phyloP scores from a whole-genome alignment of 2,329 filamentous ascomycete genomes.

The Sarocladium kiliense region DNA sequence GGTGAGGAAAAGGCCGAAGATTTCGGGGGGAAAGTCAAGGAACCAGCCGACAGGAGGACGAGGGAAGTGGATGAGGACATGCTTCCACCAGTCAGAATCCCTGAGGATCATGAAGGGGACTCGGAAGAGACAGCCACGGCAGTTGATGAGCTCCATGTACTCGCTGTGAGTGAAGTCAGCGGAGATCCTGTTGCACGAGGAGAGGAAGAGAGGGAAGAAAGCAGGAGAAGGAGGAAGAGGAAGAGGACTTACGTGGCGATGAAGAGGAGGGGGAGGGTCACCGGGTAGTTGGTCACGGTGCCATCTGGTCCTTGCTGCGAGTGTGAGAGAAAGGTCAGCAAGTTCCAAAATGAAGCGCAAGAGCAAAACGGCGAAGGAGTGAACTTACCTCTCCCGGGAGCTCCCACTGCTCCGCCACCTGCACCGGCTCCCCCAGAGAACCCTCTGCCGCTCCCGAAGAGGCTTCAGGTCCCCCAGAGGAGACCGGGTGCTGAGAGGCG shows the following conservation, averaged over 20 bases:
- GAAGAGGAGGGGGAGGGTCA: no score
- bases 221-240: neutral
- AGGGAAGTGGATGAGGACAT: neutral
- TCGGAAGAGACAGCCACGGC: neutral
- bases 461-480: no score
- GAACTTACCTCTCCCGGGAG: neutral
- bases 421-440: no score
- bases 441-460: no score
- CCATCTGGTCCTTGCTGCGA: no score
- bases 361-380: neutral
- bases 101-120: constrained; percentile 11
- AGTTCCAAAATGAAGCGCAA: neutral
- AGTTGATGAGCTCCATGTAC: neutral
- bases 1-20: constrained; percentile 17
- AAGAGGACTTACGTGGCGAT: no score
- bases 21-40: constrained; percentile 11
- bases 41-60: constrained; percentile 11
- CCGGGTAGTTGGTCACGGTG: no score
- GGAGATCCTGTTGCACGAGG: neutral
- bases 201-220: neutral
- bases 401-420: neutral
- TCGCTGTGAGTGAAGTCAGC: neutral
- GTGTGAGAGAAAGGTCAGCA: neutral
- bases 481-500: no score
- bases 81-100: constrained; percentile 8